Conservation (phyloP, 306 rosid species). For the Mimosa bimucronata region DNA sequence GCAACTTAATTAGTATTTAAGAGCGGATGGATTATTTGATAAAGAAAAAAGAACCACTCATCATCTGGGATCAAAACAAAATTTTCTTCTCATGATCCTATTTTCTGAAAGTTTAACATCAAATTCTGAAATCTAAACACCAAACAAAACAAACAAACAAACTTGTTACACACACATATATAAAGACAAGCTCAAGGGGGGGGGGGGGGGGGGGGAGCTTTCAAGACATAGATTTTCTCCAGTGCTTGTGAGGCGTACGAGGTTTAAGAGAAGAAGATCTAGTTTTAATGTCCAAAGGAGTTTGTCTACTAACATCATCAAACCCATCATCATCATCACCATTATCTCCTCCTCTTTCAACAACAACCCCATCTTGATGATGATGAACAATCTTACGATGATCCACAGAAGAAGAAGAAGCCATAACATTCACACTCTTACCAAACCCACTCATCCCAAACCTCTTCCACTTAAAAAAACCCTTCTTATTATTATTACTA, state of each 20-base stretch:
- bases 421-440: constrained; percentile 31
- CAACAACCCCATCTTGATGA: constrained; percentile 30
- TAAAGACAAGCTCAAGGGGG: neutral
- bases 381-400: neutral
- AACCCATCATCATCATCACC: constrained; percentile 44
- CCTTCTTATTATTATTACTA: constrained; percentile 33
- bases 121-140: neutral
- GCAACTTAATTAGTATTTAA: too few species aligned
- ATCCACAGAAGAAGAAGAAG: constrained; percentile 37
- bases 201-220: too few species aligned
- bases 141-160: neutral
- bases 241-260: constrained; percentile 53
- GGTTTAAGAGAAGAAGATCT: constrained; percentile 43
- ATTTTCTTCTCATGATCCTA: neutral
- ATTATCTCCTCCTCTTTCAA: too few species aligned
- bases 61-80: neutral
- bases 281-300: constrained; percentile 68
- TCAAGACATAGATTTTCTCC: constrained; percentile 85
- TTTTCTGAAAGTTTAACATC: neutral
- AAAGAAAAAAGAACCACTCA: neutral
- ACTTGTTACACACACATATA: neutral
- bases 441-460: constrained; percentile 46
- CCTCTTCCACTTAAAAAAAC: constrained; percentile 78
- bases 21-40: too few species aligned
- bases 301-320: constrained; percentile 53